Evolutionary conservation across 148 eudicot genomes (phyloP).

Genomic region (Chenopodium quinoa): DNA sequence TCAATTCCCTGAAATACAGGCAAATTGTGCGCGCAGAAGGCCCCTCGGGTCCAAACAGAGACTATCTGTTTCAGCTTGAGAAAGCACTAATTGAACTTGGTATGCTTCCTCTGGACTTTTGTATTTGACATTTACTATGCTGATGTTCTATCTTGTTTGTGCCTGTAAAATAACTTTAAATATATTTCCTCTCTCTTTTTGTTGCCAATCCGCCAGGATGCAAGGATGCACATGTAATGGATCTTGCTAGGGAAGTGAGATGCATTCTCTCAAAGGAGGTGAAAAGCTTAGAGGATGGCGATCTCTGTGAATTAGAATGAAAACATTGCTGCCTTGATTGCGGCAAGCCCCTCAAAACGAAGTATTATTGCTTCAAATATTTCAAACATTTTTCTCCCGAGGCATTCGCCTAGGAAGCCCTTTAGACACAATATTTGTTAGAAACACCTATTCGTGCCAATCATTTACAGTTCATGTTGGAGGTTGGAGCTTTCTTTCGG

Average conservation of each 20-base stretch:
- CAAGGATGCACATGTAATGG: constrained; percentile 71
- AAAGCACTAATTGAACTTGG: constrained; percentile 71
- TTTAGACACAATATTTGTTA: background rate
- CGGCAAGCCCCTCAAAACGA: background rate
- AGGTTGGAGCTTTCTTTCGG: background rate
- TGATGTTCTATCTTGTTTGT: background rate
- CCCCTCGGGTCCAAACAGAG: constrained; percentile 95
- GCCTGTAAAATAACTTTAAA: background rate
- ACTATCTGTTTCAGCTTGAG: constrained; percentile 91
- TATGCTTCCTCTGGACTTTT: constrained; percentile 15
- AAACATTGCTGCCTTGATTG: background rate
- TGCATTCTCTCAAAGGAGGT: constrained; percentile 39
- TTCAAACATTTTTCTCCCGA: background rate
- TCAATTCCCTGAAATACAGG: constrained; percentile 39
- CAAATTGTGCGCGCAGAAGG: constrained; percentile 81
- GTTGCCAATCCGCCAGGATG: constrained; percentile 40
- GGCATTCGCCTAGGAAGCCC: constrained; percentile 4
- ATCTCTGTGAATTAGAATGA: background rate
- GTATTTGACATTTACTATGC: background rate
- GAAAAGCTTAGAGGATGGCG: constrained; percentile 13
- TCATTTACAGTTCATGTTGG: background rate
- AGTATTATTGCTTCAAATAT: background rate
- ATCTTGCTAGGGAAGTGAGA: constrained; percentile 75
- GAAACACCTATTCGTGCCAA: background rate
- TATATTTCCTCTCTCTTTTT: background rate